These are phyloP conservation scores for Naumovozyma castellii DNA, from an alignment of 805 yeast species.

Conservation along the genomic window DNA sequence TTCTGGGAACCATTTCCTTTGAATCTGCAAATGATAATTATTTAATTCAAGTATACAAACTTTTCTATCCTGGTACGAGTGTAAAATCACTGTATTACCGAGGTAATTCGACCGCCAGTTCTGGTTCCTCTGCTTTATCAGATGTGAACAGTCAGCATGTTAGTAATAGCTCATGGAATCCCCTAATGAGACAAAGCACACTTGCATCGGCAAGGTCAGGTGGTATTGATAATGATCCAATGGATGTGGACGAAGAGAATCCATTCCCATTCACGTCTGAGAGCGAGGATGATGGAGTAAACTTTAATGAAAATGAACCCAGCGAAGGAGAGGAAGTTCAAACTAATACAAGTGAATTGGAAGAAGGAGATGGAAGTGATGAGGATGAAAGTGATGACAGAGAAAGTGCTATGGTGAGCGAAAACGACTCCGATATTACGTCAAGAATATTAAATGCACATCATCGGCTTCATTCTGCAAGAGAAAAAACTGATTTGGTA, in stretches of 20 bases:
- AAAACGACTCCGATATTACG: conserved; percentile 1
- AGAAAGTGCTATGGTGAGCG: neutral
- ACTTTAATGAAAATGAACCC: neutral
- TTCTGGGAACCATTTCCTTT: conserved; percentile 27
- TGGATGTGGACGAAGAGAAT: neutral
- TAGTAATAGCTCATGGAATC: neutral
- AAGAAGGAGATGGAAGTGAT: conserved; percentile 4
- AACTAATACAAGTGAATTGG: neutral
- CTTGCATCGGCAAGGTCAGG: neutral
- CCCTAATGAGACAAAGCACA: neutral
- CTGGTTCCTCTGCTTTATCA: neutral
- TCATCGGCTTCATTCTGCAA: neutral
- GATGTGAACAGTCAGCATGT: too few species aligned
- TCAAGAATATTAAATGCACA: neutral
- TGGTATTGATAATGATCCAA: neutral
- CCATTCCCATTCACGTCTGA: neutral
- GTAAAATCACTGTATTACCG: neutral
- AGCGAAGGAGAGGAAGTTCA: conserved; percentile 4
- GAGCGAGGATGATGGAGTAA: neutral
- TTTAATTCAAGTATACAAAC: conserved; percentile 24
- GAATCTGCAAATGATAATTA: conserved; percentile 25
- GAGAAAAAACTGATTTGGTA: neutral
- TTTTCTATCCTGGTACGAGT: conserved; percentile 19
- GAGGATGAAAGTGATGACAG: conserved; percentile 6
- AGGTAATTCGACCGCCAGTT: neutral